A percentile compares a stretch with the other conserved stretches of the same genome.
Conservation (phyloP, 2,329 filamentous ascomycete species). For the Sporothrix globosa region DNA sequence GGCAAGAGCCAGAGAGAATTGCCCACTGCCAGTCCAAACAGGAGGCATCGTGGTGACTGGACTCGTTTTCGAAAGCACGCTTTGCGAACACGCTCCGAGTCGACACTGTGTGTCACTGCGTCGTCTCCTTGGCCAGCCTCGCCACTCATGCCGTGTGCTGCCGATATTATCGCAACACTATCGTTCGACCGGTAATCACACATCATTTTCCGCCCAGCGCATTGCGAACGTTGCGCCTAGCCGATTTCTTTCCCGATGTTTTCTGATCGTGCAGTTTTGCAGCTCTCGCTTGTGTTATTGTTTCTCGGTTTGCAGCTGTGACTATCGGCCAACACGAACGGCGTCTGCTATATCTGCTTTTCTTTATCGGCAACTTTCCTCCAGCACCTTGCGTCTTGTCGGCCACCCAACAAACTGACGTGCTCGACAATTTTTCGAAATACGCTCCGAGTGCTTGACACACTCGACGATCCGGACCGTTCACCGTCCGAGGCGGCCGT, state of each 20-base stretch:
- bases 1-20: conserved; percentile 1
- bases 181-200: not conserved
- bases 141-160: not conserved
- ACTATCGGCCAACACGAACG: not conserved
- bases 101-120: not conserved
- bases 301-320: not conserved
- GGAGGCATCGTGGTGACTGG: conserved; percentile 10
- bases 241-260: not conserved
- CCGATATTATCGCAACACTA: not conserved
- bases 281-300: not conserved
- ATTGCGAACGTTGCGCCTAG: not conserved
- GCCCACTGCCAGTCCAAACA: conserved; percentile 22
- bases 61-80: not conserved
- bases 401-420: not conserved
- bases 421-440: not conserved
- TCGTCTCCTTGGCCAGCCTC: conserved; percentile 2
- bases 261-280: not conserved
- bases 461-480: conserved; percentile 3
- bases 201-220: not conserved
- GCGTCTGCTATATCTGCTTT: not conserved
- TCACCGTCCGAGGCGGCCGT: not conserved
- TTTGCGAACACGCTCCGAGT: not conserved
- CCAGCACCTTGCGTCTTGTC: not conserved
- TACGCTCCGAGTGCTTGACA: not conserved
- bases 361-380: not conserved